These are phyloP conservation scores for Laetiporus sulphureus DNA, from an alignment of 1,284 basidiomycete genomes.

Conservation along the genomic window DNA sequence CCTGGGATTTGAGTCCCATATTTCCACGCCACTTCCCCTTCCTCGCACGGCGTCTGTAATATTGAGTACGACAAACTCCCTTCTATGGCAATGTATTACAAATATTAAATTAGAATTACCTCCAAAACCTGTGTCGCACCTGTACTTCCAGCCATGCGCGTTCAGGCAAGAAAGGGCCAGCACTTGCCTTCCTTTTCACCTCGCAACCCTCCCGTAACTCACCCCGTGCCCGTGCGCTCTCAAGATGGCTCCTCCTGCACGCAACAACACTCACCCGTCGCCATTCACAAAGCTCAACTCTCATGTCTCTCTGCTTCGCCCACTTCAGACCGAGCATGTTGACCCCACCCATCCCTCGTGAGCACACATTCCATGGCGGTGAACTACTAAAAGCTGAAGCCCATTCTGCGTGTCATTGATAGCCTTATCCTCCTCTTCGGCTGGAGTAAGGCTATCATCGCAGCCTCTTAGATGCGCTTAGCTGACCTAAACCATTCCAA, in stretches of 20 bases:
- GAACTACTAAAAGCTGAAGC: neutral
- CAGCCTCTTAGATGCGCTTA: neutral
- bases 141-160: neutral
- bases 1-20: too few species aligned
- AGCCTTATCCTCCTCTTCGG: constrained; percentile 1
- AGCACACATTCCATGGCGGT: neutral
- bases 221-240: too few species aligned
- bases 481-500: neutral
- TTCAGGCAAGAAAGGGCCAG: neutral
- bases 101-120: too few species aligned
- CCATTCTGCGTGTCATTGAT: neutral
- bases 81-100: too few species aligned
- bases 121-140: neutral
- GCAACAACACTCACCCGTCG: neutral
- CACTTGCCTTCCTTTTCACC: neutral
- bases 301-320: neutral
- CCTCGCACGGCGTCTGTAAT: too few species aligned
- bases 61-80: too few species aligned
- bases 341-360: neutral
- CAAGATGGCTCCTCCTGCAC: neutral
- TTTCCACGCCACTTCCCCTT: too few species aligned
- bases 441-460: constrained; percentile 4
- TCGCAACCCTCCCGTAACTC: neutral
- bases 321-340: neutral
- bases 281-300: neutral